Conservation (phyloP, 2,329 filamentous ascomycete species). For the Pestalotiopsis sp. region DNA sequence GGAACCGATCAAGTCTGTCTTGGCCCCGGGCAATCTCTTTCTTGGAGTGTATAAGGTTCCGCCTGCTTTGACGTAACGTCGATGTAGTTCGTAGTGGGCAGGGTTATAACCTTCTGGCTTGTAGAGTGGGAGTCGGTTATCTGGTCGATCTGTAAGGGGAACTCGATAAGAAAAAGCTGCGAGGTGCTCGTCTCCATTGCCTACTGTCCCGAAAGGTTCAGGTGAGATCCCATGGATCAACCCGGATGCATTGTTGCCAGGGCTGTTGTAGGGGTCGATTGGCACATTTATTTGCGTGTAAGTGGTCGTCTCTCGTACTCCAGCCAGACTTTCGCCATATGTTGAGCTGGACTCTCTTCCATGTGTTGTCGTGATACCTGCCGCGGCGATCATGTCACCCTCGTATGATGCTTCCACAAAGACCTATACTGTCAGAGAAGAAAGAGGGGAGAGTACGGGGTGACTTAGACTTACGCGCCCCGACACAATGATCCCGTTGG, state of each 20-base stretch:
- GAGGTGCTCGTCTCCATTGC: slow-evolving; percentile 20
- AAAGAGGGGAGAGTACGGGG: too few relatives aligned
- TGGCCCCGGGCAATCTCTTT: slow-evolving; percentile 17
- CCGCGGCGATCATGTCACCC: slow-evolving; percentile 26
- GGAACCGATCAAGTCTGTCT: slow-evolving; percentile 21
- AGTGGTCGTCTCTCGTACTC: slow-evolving; percentile 19
- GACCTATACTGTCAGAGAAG: neutral
- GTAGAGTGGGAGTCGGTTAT: slow-evolving; percentile 17
- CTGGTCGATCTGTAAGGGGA: slow-evolving; percentile 20
- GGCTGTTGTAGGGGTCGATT: slow-evolving; percentile 22
- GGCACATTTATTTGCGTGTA: slow-evolving; percentile 22
- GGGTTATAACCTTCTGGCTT: slow-evolving; percentile 23
- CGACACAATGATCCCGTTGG: slow-evolving; percentile 13
- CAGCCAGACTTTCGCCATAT: slow-evolving; percentile 11
- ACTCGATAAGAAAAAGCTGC: slow-evolving; percentile 24
- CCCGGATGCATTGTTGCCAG: slow-evolving; percentile 13
- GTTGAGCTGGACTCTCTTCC: neutral
- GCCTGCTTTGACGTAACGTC: slow-evolving; percentile 14
- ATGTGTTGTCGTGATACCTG: slow-evolving; percentile 20
- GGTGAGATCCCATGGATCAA: neutral
- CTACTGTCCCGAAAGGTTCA: neutral
- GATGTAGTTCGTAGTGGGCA: slow-evolving; percentile 19
- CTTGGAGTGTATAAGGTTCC: slow-evolving; percentile 17
- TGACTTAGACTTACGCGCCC: too few relatives aligned
- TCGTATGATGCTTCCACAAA: slow-evolving; percentile 30